A percentile compares a stretch with the other conserved stretches of the same genome.
Conservation (phyloP, 2,329 filamentous ascomycete species). For the Verticillium albo-atrum region DNA sequence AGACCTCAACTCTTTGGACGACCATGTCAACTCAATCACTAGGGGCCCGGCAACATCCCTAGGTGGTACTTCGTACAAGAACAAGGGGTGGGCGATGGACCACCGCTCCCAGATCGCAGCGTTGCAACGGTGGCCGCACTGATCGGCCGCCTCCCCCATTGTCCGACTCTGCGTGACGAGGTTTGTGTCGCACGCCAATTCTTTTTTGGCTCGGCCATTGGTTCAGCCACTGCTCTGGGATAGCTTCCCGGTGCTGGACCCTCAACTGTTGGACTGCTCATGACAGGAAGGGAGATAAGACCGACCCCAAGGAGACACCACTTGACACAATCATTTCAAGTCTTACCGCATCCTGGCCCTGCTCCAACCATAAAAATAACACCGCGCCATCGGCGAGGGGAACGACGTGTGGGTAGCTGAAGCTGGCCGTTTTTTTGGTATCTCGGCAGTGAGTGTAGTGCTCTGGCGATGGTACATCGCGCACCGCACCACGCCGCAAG, state of each 20-base stretch:
- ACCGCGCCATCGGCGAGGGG: neutral
- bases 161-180: conserved; percentile 14
- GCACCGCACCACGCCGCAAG: neutral
- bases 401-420: neutral
- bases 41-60: neutral
- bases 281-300: neutral
- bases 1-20: neutral
- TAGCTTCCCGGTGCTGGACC: neutral
- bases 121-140: neutral
- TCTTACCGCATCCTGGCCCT: neutral
- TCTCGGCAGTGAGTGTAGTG: neutral
- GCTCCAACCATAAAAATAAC: neutral
- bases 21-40: neutral
- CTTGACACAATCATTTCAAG: neutral
- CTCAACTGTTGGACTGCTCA: neutral
- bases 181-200: conserved; percentile 21
- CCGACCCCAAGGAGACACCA: neutral
- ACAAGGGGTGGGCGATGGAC: neutral
- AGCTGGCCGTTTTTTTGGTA: neutral
- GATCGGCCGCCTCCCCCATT: conserved; percentile 1
- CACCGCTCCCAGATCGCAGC: neutral
- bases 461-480: neutral
- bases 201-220: neutral
- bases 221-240: neutral
- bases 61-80: neutral